Evolutionary conservation across 2,329 filamentous ascomycete genomes (phyloP), one percentile per base, ranked within the genome.

Genomic region (Cladosporium cucumerinum): DNA sequence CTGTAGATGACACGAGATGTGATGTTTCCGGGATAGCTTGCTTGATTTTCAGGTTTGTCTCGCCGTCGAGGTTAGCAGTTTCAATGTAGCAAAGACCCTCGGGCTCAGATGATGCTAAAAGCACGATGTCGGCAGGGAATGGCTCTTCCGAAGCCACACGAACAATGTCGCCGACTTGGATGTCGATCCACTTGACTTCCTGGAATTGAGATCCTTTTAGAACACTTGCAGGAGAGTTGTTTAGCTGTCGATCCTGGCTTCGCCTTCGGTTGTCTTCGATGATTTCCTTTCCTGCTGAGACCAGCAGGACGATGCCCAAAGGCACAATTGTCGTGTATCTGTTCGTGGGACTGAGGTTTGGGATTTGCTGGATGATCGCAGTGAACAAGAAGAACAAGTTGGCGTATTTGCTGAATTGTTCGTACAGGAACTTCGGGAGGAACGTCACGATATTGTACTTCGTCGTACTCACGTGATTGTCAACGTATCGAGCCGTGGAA

Each of bases 301-400:
- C 93, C 71, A 95, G 75, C 69, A 99, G 82, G 72, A 99, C 95
- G 66, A 98, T 87, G 62, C 89, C 83, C 66, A 99, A 85, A n/a
- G 95, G 95, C 6, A 91, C 94, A 75, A 99, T 97, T 43, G 96
- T 99, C 6, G 95, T 99, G 76, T 93, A 99, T 78, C 85, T 86
- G 80, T 97, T 98, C 11, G 95, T 99, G 8, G 96, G 95, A 36
- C 93, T 97, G 67, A 99, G 89, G 69, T 90, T 89, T 25, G 95
- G 95, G 67, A 99, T 97, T 78, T 99, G 95, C 81, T 99, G 95
- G 54, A 99, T 82, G 48, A 87, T 89, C 18, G 95, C 93, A 43
- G 95, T 99, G 78, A 99, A 98, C 76, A 99, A 86, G 90, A 99
- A 99, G 83, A 99, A 99, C 74, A 99, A 80, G 80, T 99, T 99